phyloP scores from a whole-genome alignment of 2,329 filamentous ascomycete genomes.

The Zasmidium citrigriseum region DNA sequence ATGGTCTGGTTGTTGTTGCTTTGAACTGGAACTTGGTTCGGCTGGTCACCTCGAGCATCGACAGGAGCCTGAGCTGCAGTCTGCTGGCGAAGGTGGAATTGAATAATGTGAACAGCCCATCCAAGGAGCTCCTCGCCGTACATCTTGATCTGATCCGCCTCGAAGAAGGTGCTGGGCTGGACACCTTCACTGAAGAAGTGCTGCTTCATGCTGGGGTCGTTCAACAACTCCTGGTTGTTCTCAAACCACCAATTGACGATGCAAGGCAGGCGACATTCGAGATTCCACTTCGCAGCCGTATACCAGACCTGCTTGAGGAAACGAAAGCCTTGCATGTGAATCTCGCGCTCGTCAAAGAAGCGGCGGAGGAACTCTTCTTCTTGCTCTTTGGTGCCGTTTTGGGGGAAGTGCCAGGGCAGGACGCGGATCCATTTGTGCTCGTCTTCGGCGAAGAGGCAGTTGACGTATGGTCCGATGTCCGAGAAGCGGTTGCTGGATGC shows the following conservation, averaged over 20 bases:
- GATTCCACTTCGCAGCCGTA: conserved; percentile 34
- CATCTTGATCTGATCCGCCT: conserved; percentile 14
- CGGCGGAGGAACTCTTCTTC: conserved; percentile 35
- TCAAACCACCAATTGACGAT: conserved; percentile 28
- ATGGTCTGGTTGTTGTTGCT: background rate
- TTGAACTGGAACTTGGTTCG: background rate
- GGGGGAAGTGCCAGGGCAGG: conserved; percentile 37
- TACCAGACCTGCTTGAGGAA: conserved; percentile 39
- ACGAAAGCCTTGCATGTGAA: conserved; percentile 33
- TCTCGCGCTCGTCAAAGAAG: conserved; percentile 30
- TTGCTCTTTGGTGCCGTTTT: conserved; percentile 24
- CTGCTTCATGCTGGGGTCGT: conserved; percentile 22
- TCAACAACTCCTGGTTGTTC: conserved; percentile 22
- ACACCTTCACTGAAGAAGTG: conserved; percentile 21
- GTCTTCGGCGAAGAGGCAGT: conserved; percentile 28
- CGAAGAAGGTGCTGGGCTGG: conserved; percentile 28
- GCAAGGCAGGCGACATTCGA: conserved; percentile 25
- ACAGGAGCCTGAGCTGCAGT: too few relatives aligned
- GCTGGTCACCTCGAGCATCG: too few relatives aligned
- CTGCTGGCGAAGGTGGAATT: conserved; percentile 7
- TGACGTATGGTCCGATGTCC: conserved; percentile 34
- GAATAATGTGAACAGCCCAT: conserved; percentile 17
- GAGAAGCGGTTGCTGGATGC: conserved; percentile 30
- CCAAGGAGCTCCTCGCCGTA: conserved; percentile 24
- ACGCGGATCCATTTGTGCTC: conserved; percentile 28